A percentile compares a stretch with the other conserved stretches of the same genome.
Evolutionary conservation across 192 early-diverging fungal species (phyloP).

Genomic region (Radiomyces spectabilis): DNA sequence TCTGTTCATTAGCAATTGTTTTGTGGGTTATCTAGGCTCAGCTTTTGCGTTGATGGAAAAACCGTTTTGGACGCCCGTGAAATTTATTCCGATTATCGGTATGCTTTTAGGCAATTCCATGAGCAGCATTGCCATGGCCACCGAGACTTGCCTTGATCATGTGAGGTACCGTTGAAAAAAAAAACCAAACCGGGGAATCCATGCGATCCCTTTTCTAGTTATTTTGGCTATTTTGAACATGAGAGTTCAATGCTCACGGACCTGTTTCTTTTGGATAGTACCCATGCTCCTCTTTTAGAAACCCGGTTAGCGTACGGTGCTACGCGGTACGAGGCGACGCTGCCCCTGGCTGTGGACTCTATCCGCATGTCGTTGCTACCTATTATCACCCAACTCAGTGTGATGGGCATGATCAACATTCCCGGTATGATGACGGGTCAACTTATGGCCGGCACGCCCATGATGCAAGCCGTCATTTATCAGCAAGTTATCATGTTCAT

Average conservation of each 20-base stretch:
- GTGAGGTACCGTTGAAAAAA: conserved; percentile 32
- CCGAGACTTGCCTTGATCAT: conserved; percentile 50
- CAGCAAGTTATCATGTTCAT: conserved; percentile 86
- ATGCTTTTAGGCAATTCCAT: conserved; percentile 85
- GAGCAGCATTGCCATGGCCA: conserved; percentile 62
- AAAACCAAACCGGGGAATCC: too few relatives aligned
- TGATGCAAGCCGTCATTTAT: conserved; percentile 72
- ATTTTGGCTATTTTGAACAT: too few relatives aligned
- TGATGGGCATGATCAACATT: conserved; percentile 82
- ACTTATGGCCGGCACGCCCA: conserved; percentile 74
- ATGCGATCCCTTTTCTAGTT: too few relatives aligned
- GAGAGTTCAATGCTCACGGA: background rate
- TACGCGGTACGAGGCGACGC: conserved; percentile 71
- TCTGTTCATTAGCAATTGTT: conserved; percentile 39
- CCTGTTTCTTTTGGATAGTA: background rate
- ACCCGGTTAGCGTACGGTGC: conserved; percentile 67
- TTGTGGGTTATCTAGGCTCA: conserved; percentile 51
- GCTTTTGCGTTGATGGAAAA: conserved; percentile 58
- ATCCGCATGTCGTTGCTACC: conserved; percentile 73
- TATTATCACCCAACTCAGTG: conserved; percentile 70
- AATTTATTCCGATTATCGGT: conserved; percentile 84
- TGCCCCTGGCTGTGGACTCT: conserved; percentile 65
- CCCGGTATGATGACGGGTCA: conserved; percentile 88
- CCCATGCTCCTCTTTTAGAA: conserved; percentile 37
- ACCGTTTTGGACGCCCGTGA: conserved; percentile 62